These are phyloP conservation scores for Lipomyces starkeyi DNA, from an alignment of 805 yeast species.

Conservation along the genomic window DNA sequence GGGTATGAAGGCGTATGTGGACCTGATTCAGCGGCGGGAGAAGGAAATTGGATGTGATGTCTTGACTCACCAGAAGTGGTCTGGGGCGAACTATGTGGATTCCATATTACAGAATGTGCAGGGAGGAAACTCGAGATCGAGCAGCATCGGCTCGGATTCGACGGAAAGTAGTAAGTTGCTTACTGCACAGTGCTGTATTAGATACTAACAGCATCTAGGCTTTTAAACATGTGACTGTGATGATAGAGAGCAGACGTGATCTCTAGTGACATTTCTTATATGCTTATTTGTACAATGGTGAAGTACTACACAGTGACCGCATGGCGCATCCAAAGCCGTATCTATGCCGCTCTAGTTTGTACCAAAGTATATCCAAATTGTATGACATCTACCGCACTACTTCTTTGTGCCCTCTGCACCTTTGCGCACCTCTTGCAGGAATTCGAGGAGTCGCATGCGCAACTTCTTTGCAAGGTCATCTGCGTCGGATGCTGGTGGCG, in stretches of 20 bases:
- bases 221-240: not conserved
- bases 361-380: not conserved
- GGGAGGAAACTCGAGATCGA: constrained; percentile 46
- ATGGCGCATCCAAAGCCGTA: no score
- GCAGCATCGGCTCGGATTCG: constrained; percentile 33
- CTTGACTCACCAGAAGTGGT: constrained; percentile 66
- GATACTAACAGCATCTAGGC: not conserved
- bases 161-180: constrained; percentile 28
- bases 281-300: not conserved
- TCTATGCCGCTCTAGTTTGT: not conserved
- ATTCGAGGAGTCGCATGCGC: constrained; percentile 27
- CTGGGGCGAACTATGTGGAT: constrained; percentile 64
- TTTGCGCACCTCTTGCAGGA: constrained; percentile 33
- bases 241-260: not conserved
- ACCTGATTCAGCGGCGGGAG: constrained; percentile 57
- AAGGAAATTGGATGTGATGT: constrained; percentile 56
- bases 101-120: constrained; percentile 52
- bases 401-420: constrained; percentile 36
- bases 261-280: not conserved
- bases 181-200: not conserved
- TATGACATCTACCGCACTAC: not conserved
- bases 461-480: constrained; percentile 28
- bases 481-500: constrained; percentile 30
- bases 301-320: no score
- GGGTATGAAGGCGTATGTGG: constrained; percentile 67